Evolutionary conservation across 768 basidiomycete genomes (phyloP).

Genomic region (Clavulina sp.): DNA sequence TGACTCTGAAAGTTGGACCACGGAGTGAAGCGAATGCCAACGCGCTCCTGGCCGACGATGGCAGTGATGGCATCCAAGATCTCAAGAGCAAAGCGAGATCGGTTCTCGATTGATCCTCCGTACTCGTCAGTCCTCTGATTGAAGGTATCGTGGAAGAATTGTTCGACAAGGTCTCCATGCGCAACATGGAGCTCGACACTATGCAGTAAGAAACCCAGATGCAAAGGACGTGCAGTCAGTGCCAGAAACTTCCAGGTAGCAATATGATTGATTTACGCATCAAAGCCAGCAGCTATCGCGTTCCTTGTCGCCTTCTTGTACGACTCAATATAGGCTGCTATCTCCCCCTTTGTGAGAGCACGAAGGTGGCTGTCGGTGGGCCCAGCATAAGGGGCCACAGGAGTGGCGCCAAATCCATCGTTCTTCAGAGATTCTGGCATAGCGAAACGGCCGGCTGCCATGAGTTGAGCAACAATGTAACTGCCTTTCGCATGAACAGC

Average conservation of each 20-base stretch:
- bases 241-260: slow-evolving; percentile 14
- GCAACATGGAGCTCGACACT: slow-evolving; percentile 6
- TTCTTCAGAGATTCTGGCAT: not conserved
- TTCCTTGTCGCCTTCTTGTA: slow-evolving; percentile 33
- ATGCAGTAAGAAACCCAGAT: not conserved
- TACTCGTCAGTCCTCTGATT: slow-evolving; percentile 47
- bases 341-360: slow-evolving; percentile 15
- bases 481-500: slow-evolving; percentile 18
- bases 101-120: slow-evolving; percentile 46
- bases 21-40: slow-evolving; percentile 40
- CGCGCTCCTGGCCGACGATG: slow-evolving; percentile 36
- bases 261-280: slow-evolving; percentile 52
- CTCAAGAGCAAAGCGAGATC: slow-evolving; percentile 38
- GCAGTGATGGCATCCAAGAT: slow-evolving; percentile 33
- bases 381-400: not conserved
- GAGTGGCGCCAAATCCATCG: slow-evolving; percentile 4
- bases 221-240: not conserved
- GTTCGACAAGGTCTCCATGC: slow-evolving; percentile 26
- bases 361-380: slow-evolving; percentile 10
- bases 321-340: slow-evolving; percentile 12
- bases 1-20: slow-evolving; percentile 14
- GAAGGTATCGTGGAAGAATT: slow-evolving; percentile 40
- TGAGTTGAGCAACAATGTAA: slow-evolving; percentile 19
- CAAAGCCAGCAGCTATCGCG: slow-evolving; percentile 28
- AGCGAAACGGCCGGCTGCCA: slow-evolving; percentile 19